Evolutionary conservation across 257 asterid genomes (phyloP).

Genomic region (Salvia rosmarinus): DNA sequence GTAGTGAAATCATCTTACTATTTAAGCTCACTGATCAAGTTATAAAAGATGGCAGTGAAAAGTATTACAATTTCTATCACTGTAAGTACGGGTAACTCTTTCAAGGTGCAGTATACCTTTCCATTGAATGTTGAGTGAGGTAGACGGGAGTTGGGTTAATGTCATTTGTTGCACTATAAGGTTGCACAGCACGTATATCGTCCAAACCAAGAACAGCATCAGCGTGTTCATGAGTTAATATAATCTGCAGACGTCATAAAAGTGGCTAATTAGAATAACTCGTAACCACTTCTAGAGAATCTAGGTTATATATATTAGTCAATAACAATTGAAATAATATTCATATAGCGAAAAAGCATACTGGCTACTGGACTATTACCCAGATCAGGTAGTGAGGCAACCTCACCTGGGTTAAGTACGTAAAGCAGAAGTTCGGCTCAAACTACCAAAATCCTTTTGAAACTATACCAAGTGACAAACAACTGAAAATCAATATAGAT

Average conservation of each 20-base stretch:
- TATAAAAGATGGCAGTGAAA: neutral
- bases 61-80: neutral
- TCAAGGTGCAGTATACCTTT: slow-evolving; percentile 56
- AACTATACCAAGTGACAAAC: neutral
- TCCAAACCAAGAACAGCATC: slow-evolving; percentile 99
- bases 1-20: slow-evolving; percentile 11
- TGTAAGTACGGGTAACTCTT: slow-evolving; percentile 1
- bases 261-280: slow-evolving; percentile 24
- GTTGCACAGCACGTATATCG: slow-evolving; percentile 91
- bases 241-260: slow-evolving; percentile 57
- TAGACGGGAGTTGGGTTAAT: slow-evolving; percentile 85
- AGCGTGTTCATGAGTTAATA: slow-evolving; percentile 98
- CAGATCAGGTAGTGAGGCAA: slow-evolving; percentile 10
- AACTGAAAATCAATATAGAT: neutral
- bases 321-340: slow-evolving; percentile 5
- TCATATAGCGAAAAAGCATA: slow-evolving; percentile 13
- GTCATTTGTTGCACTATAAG: slow-evolving; percentile 86
- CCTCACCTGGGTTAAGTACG: slow-evolving; percentile 11
- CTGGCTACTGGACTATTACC: slow-evolving; percentile 13
- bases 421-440: slow-evolving; percentile 12
- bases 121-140: slow-evolving; percentile 77
- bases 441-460: no score
- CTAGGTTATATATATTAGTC: slow-evolving; percentile 14
- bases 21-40: slow-evolving; percentile 17
- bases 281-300: no score